phyloP scores from a whole-genome alignment of 495 filamentous ascomycete genomes.

The Daldinia childiae region DNA sequence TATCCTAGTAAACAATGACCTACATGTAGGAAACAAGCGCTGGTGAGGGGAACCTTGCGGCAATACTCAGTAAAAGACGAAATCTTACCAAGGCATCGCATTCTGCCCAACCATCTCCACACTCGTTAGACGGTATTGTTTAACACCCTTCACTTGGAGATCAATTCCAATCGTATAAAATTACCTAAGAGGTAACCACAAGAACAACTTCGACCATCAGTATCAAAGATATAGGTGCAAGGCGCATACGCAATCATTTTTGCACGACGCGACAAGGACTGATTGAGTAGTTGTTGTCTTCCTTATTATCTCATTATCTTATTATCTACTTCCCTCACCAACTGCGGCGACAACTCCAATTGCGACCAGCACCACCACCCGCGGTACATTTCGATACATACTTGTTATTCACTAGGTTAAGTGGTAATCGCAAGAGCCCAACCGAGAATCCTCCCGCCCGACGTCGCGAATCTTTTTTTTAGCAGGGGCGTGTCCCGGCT shows the following conservation, averaged over 20 bases:
- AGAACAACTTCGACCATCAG: not conserved
- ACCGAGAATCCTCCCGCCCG: constrained; percentile 36
- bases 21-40: not conserved
- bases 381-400: constrained; percentile 9
- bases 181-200: not conserved
- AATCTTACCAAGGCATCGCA: not conserved
- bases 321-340: not conserved
- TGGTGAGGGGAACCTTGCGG: constrained; percentile 6
- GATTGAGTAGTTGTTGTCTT: not conserved
- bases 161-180: not conserved
- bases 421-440: constrained; percentile 34
- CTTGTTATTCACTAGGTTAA: constrained; percentile 5
- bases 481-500: constrained; percentile 18
- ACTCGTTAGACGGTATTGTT: not conserved
- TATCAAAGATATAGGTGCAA: not conserved
- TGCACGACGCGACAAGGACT: not conserved
- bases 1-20: not conserved
- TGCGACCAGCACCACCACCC: not conserved
- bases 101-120: constrained; percentile 10
- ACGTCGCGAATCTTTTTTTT: constrained; percentile 31
- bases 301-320: not conserved
- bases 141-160: not conserved
- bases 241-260: not conserved
- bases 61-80: not conserved
- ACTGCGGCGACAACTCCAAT: not conserved